Conservation (phyloP, 208 protist species). For the Spongospora subterranea region DNA sequence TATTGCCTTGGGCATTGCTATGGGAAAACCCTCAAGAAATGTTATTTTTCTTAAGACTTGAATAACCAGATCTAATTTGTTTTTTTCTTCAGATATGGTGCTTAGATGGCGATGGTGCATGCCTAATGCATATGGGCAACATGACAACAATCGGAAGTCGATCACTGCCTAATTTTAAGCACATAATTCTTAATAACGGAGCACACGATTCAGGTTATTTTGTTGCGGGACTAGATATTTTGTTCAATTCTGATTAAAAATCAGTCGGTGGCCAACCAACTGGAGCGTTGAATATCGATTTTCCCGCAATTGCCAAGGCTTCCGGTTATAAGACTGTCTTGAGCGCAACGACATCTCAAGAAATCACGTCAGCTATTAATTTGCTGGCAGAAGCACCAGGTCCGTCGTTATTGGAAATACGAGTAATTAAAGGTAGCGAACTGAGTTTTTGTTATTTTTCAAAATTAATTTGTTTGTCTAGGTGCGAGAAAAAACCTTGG, state of each 20-base stretch:
- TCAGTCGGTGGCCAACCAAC: constrained; percentile 79
- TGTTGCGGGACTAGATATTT: background rate
- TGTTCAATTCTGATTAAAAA: background rate
- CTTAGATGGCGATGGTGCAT: constrained; percentile 83
- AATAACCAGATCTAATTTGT: background rate
- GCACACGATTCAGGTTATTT: constrained; percentile 74
- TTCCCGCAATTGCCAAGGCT: constrained; percentile 82
- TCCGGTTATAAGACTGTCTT: constrained; percentile 79
- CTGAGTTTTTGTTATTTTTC: background rate
- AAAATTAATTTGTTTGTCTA: constrained; percentile 50
- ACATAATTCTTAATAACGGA: constrained; percentile 85
- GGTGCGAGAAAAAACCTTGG: constrained; percentile 73
- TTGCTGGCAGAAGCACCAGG: constrained; percentile 77
- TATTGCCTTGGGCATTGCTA: constrained; percentile 75
- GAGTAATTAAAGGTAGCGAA: constrained; percentile 69
- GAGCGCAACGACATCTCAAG: constrained; percentile 77
- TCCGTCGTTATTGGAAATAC: constrained; percentile 82
- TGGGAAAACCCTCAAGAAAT: constrained; percentile 70
- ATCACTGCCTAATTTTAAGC: constrained; percentile 76
- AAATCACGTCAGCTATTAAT: constrained; percentile 74
- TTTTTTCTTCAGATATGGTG: constrained; percentile 75
- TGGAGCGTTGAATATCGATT: constrained; percentile 66
- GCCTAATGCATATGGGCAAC: constrained; percentile 81
- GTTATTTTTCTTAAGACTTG: background rate
- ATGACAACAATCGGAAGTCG: constrained; percentile 75